A percentile compares a stretch with the other conserved stretches of the same genome.
Evolutionary conservation across 176 grass and related monocot genomes (phyloP).

Genomic region (Olyra latifolia): DNA sequence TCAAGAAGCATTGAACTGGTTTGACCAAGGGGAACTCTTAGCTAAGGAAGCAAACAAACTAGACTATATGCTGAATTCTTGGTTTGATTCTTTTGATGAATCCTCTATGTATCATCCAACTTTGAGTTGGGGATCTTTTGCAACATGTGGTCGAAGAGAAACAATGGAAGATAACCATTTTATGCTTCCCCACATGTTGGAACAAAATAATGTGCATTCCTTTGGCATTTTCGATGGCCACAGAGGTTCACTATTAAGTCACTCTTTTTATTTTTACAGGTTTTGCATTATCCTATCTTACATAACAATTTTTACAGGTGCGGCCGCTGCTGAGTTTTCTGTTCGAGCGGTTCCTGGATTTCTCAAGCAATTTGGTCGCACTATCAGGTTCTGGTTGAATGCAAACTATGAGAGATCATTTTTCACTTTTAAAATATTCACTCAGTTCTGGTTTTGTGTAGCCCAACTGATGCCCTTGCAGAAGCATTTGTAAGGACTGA

Average conservation of each 20-base stretch:
- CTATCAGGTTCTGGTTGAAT: constrained; percentile 55
- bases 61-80: constrained; percentile 33
- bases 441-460: constrained; percentile 46
- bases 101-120: constrained; percentile 56
- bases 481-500: constrained; percentile 83
- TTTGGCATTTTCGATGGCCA: constrained; percentile 99
- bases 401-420: constrained; percentile 19
- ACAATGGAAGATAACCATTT: constrained; percentile 98
- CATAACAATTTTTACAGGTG: constrained; percentile 55
- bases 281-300: constrained; percentile 41
- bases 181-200: constrained; percentile 68
- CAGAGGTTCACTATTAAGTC: constrained; percentile 58
- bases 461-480: constrained; percentile 67
- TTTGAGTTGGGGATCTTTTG: constrained; percentile 94
- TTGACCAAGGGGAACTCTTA: constrained; percentile 66
- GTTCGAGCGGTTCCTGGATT: constrained; percentile 80
- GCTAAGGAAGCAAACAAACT: constrained; percentile 39
- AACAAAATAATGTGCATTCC: constrained; percentile 64
- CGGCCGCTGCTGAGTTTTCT: constrained; percentile 96
- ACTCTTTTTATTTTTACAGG: constrained; percentile 13
- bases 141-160: constrained; percentile 83
- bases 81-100: constrained; percentile 46
- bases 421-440: constrained; percentile 20
- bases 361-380: constrained; percentile 53
- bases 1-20: constrained; percentile 81